These are phyloP conservation scores for Solanum lycopersicoides DNA, from an alignment of 257 asterid genomes.

Conservation along the genomic window DNA sequence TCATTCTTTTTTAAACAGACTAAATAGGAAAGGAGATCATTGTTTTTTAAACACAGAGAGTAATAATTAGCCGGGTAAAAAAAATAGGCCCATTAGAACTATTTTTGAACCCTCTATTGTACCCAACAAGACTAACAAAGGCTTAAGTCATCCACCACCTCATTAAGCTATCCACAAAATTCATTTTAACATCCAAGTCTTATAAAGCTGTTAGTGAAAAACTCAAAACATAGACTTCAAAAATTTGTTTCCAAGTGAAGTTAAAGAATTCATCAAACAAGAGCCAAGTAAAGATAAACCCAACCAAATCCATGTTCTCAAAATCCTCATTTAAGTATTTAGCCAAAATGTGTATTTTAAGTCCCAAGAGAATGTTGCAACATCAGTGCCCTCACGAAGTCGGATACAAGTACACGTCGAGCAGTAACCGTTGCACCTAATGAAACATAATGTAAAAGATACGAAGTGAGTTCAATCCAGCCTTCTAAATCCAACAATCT, in stretches of 20 bases:
- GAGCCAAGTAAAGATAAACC: not conserved
- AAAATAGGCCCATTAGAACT: not conserved
- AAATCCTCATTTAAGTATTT: not conserved
- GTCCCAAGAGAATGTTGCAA: not conserved
- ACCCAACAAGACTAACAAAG: too few relatives aligned
- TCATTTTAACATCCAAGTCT: not conserved
- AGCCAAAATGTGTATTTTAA: not conserved
- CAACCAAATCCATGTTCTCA: not conserved
- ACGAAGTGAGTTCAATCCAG: not conserved
- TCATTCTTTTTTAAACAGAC: too few relatives aligned
- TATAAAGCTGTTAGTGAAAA: not conserved
- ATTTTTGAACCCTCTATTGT: too few relatives aligned
- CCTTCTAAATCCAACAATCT: not conserved
- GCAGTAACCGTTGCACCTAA: not conserved
- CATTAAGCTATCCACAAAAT: not conserved
- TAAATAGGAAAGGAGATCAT: accelerated
- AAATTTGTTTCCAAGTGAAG: not conserved
- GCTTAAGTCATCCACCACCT: too few relatives aligned
- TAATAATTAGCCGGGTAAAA: not conserved
- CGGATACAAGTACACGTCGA: not conserved
- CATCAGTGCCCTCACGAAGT: not conserved
- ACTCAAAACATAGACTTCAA: not conserved
- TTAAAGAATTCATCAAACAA: not conserved
- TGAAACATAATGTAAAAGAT: not conserved
- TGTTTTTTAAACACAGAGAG: accelerated